A percentile compares a stretch with the other conserved stretches of the same genome.
Conservation (phyloP, 2,329 filamentous ascomycete species). For the Pseudogymnoascus sp. region DNA sequence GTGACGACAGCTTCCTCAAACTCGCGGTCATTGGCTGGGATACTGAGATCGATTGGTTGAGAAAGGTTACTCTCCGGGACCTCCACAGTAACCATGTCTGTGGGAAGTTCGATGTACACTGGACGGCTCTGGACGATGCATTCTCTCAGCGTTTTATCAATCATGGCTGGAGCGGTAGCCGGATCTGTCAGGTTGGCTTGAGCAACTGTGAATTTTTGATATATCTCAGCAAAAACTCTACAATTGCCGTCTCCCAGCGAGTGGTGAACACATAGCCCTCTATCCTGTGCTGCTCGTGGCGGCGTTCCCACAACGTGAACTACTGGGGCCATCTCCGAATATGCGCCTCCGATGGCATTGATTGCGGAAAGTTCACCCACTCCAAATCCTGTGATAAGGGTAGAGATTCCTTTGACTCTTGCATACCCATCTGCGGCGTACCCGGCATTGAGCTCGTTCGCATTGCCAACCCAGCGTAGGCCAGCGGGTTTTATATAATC, state of each 20-base stretch:
- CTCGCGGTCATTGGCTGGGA: constrained; percentile 19
- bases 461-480: constrained; percentile 31
- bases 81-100: constrained; percentile 40
- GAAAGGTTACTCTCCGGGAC: constrained; percentile 30
- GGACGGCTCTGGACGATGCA: constrained; percentile 47
- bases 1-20: constrained; percentile 27
- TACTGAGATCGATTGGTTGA: constrained; percentile 18
- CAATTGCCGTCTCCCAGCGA: constrained; percentile 43
- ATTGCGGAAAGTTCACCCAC: constrained; percentile 50
- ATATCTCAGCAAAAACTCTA: constrained; percentile 13
- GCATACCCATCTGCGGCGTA: constrained; percentile 48
- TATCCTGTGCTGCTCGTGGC: constrained; percentile 24
- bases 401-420: constrained; percentile 39
- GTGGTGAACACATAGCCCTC: constrained; percentile 40
- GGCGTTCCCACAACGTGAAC: constrained; percentile 53
- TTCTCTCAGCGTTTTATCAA: constrained; percentile 44
- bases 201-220: constrained; percentile 14
- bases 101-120: constrained; percentile 49
- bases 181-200: constrained; percentile 12
- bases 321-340: constrained; percentile 47
- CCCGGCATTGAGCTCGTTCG: constrained; percentile 31
- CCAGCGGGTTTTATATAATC: constrained; percentile 20
- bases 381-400: constrained; percentile 43
- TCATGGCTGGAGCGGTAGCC: constrained; percentile 22
- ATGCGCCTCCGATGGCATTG: constrained; percentile 53